These are phyloP conservation scores for Candida tetrigidarum DNA, from an alignment of 1,139 yeast genomes.

Conservation along the genomic window DNA sequence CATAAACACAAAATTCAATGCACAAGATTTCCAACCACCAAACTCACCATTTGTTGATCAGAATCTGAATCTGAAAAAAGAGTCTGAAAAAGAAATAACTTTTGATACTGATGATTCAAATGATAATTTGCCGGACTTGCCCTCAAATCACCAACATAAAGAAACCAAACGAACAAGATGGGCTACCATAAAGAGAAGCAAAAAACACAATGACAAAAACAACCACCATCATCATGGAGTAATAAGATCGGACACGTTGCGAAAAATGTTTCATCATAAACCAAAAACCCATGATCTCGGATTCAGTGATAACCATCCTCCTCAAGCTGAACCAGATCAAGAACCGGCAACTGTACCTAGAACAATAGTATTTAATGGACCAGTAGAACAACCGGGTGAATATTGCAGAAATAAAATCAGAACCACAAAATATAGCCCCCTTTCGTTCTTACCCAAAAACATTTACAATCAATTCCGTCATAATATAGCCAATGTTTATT, in stretches of 20 bases:
- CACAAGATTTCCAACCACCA: conserved; percentile 1
- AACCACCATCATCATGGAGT: neutral
- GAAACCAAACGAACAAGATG: conserved; percentile 65
- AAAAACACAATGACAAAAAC: neutral
- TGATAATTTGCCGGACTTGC: neutral
- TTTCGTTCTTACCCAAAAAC: conserved; percentile 58
- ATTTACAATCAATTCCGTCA: conserved; percentile 50
- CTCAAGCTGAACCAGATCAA: conserved; percentile 23
- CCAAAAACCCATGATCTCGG: conserved; percentile 27
- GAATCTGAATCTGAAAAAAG: neutral
- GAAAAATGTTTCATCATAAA: conserved; percentile 21
- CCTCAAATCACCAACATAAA: neutral
- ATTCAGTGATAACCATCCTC: conserved; percentile 26
- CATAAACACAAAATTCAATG: conserved; percentile 5
- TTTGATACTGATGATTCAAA: conserved; percentile 1
- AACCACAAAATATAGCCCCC: conserved; percentile 63
- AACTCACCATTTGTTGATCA: conserved; percentile 20
- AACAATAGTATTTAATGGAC: conserved; percentile 67
- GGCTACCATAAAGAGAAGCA: conserved; percentile 68
- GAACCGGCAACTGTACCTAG: conserved; percentile 39
- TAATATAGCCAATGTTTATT: conserved; percentile 60
- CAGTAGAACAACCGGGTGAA: conserved; percentile 59
- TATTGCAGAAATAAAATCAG: conserved; percentile 61
- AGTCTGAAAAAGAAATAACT: neutral
- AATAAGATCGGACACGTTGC: conserved; percentile 19